Conservation (phyloP, 2,329 filamentous ascomycete genomes). For the Aureobasidium sp. region DNA sequence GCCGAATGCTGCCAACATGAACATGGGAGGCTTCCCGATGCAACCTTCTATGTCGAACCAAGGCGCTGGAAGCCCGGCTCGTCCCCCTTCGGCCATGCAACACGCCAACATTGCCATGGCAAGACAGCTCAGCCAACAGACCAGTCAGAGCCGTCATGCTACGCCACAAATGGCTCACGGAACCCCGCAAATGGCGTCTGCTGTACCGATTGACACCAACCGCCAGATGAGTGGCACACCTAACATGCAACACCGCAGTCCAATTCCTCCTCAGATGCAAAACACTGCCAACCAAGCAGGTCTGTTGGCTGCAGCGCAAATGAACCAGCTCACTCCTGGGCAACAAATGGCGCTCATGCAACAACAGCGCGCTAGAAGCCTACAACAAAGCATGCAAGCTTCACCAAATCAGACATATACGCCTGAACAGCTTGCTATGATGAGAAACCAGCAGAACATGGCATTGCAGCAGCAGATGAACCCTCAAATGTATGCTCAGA, state of each 20-base stretch:
- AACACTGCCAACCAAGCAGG: constrained; percentile 23
- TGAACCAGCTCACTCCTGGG: constrained; percentile 19
- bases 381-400: constrained; percentile 25
- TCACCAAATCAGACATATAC: constrained; percentile 23
- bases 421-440: constrained; percentile 21
- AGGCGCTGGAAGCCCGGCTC: constrained; percentile 57
- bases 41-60: constrained; percentile 59
- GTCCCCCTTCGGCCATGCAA: constrained; percentile 56
- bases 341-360: constrained; percentile 23
- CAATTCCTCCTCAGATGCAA: constrained; percentile 24
- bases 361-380: constrained; percentile 25
- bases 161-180: constrained; percentile 34
- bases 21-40: constrained; percentile 41
- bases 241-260: constrained; percentile 30
- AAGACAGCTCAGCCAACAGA: constrained; percentile 33
- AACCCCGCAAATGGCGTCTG: constrained; percentile 31
- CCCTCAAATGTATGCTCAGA: constrained; percentile 20
- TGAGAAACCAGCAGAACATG: constrained; percentile 23
- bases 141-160: constrained; percentile 27
- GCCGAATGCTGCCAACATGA: constrained; percentile 21
- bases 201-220: constrained; percentile 24
- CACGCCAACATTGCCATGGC: constrained; percentile 30
- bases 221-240: constrained; percentile 33
- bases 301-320: constrained; percentile 24
- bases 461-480: constrained; percentile 19